Conservation (phyloP, 2,329 filamentous ascomycete genomes). For the Akanthomyces muscarius region DNA sequence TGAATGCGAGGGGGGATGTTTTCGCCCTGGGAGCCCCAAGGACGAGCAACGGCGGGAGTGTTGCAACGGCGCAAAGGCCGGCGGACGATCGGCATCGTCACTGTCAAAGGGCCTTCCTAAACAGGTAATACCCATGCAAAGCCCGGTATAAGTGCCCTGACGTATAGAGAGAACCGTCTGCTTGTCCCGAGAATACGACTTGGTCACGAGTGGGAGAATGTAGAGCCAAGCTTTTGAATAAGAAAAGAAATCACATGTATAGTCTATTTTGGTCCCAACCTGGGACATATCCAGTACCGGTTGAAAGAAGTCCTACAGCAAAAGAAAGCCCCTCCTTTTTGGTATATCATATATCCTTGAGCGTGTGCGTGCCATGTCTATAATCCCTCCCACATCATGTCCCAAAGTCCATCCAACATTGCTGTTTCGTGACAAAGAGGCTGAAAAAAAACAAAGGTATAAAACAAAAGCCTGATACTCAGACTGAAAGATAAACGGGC, state of each 20-base stretch:
- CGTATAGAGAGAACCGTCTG: too few relatives aligned
- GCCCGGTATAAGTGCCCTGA: not conserved
- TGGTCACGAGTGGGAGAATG: too few relatives aligned
- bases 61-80: too few relatives aligned
- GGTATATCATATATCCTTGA: conserved; percentile 4
- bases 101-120: not conserved
- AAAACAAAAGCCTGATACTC: not conserved
- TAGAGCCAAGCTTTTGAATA: not conserved
- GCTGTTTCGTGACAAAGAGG: not conserved
- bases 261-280: not conserved
- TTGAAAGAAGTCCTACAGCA: not conserved
- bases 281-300: conserved; percentile 3
- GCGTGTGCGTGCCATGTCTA: conserved; percentile 13
- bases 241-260: not conserved
- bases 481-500: not conserved
- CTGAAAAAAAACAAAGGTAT: not conserved
- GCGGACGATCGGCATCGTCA: not conserved
- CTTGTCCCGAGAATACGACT: too few relatives aligned
- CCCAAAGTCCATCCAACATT: conserved; percentile 10
- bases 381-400: not conserved
- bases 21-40: too few relatives aligned
- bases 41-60: too few relatives aligned
- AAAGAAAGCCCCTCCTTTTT: not conserved
- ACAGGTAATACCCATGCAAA: not conserved
- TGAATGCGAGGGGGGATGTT: too few relatives aligned